Evolutionary conservation across 108 stramenopile species (phyloP), one percentile per base, ranked within the genome.

Genomic region (Pseudonitzschia pungens): DNA sequence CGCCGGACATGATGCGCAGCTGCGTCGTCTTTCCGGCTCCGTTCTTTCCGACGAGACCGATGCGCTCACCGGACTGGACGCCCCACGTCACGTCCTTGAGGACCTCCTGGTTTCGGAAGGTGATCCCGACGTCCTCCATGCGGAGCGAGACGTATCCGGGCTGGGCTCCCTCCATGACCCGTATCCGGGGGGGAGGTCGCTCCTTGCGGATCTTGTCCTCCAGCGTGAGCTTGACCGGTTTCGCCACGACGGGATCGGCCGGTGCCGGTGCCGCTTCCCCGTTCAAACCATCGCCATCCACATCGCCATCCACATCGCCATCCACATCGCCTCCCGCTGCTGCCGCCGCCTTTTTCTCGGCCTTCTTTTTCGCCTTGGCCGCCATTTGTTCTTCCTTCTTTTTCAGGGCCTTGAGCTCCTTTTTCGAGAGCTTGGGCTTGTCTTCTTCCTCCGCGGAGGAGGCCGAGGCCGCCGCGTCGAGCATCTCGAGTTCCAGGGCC

Each of bases 81-180:
- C 91, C 93, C 96, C 97, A 99, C 8, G 95, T 89, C 27, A 92
- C 96, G 36, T 94, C 96, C 71, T 92, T 94, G 55, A 98, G 77
- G 2, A 98, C 95, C 65, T 95, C 90, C 68, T 94, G 92, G 75
- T 97, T 94, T 50, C 95, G 84, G 73, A 97, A 97, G n/a, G 92
- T 93, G 51, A 96, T 87, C 11, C 90, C 93, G 28, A 98, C 83
- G 60, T 91, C 82, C 66, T 97, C 96, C 41, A 98, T 84, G 10
- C 96, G 90, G 7, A 98, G 77, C 29, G 91, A 86, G 0, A 89
- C 87, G 71, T 83, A 96, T 68, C 92, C 94, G 6, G 96, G 94
- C 64, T 96, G 94, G 10, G 87, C 69, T 28, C 88, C 79, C 80
- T 93, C 92, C 92, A 93, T 92, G 45, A 96, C 85, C 24, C 96